Evolutionary conservation across 2,329 filamentous ascomycete species (phyloP), one percentile per base, ranked within the genome.

Genomic region (Hypoxylon sp.): DNA sequence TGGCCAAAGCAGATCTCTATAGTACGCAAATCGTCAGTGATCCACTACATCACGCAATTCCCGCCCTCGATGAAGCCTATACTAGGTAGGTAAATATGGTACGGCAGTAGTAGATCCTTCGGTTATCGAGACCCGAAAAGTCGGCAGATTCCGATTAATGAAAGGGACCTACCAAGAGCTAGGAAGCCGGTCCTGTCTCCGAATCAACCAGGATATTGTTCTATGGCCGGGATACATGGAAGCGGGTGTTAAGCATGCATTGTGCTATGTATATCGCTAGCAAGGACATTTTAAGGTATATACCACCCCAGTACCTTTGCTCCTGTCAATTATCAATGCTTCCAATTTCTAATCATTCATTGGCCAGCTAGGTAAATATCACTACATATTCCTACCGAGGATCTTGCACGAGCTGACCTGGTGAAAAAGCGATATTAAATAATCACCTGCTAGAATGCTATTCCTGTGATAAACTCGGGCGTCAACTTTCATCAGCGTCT

Each of bases 31-130:
- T 57, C 52, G 51, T 58, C 52, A 59, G 42, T 10, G 22, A 19
- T 39, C 54, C 63, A 60, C 58, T 39, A 5, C 31, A 63, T 66
- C 63, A 66, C 63, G 62, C 54, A 59, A 66, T 69, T 10, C 39
- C 39, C 48, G 35, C 35, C 31, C 13, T 24, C 3, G 9, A 22
- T 39, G 14, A 31, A 37, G 24, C 33, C 11, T 17, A 14, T 33
- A 58, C 26, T 31, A 31, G 29, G 29, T 9, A 31, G 29, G 6
- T 5, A 22, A 22, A 22, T 22, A 19, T 37, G 10, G 2, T 14
- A 39, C 3, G 11, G 17, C 31, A 31, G 48, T 31, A 31, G 31
- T 33, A 10, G 31, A 29, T 26, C 11, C 29, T 37, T 53, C 57
- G 44, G 55, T 19, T 24, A 35, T 11, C 19, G 22, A 39, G 8